Evolutionary conservation across 352 stramenopile genomes (phyloP), one percentile per base, ranked within the genome.

Genomic region (Globisporangium cylindrosporum): DNA sequence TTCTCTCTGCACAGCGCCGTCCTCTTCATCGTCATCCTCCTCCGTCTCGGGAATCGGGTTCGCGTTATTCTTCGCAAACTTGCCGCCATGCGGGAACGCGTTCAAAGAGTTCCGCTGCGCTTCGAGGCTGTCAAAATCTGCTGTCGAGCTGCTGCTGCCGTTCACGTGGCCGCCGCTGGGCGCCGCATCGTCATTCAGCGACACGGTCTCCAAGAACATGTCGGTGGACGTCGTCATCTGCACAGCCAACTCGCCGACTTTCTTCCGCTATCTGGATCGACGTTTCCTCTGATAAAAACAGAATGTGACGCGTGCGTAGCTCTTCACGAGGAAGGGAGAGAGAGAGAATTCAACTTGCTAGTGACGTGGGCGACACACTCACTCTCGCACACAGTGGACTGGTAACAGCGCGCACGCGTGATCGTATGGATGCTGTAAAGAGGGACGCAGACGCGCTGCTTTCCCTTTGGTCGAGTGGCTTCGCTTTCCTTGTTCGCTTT

Each of bases 161-260:
- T 70, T 77, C 22, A 63, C 18, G 27, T 55, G 58, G 14, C 51
- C 59, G 24, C 67, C 70, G 6, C 22, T 56, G 4, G 54, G 25
- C 32, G 63, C 15, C 25, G 71, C 67, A 64, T 93, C 85, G 57
- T 93, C 85, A 66, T 89, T 91, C 46, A 92, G 73, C 38, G 83
- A 92, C 36, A 93, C 85, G 2, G 83, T 93, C 68, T 93, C 83
- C 59, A 93, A 78, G 64, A 80, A 91, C 69, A 73, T 79, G 29
- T 76, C 71, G 27, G 70, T 73, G 4, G 73, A 58, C 56, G 73
- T 80, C 29, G 73, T 74, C 73, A 80, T 84, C 38, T 56, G n/a
- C 49, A 8, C 49, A 56, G n/a, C n/a, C 43, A 51, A 24, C 18
- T 51, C 43, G 2, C 18, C 43, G 22, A 10, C 22, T 12, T 51